Evolutionary conservation across 2,329 filamentous ascomycete genomes (phyloP).

Genomic region (Fusarium musae): DNA sequence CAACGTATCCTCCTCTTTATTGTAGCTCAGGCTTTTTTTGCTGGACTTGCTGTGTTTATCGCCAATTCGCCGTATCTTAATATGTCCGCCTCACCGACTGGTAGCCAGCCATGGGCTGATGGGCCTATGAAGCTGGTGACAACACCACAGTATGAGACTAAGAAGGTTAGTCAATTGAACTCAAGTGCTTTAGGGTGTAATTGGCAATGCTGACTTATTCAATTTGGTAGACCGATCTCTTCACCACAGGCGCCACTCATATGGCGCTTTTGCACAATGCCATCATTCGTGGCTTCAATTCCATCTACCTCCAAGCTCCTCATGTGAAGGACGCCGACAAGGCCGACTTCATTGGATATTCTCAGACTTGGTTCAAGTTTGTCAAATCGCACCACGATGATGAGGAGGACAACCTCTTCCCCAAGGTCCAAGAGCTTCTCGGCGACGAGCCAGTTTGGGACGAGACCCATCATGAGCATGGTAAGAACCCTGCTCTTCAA

Average conservation of each 20-base stretch:
- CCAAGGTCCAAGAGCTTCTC: conserved; percentile 63
- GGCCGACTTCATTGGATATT: conserved; percentile 67
- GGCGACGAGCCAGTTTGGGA: conserved; percentile 62
- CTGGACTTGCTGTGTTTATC: conserved; percentile 45
- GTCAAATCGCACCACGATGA: conserved; percentile 70
- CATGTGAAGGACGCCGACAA: conserved; percentile 63
- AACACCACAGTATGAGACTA: conserved; percentile 64
- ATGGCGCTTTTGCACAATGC: conserved; percentile 72
- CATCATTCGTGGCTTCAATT: conserved; percentile 72
- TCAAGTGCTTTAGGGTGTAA: no score
- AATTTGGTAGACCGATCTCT: conserved; percentile 61
- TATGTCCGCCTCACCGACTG: conserved; percentile 44
- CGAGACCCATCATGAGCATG: conserved; percentile 65
- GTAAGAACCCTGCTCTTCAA: conserved; percentile 47
- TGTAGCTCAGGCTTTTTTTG: conserved; percentile 45
- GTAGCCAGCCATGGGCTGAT: conserved; percentile 60
- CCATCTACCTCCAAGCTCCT: conserved; percentile 69
- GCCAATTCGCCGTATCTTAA: conserved; percentile 52
- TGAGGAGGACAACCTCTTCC: conserved; percentile 67
- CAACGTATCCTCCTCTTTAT: conserved; percentile 42
- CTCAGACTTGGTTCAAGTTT: conserved; percentile 67
- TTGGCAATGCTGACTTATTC: not conserved
- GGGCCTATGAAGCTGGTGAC: conserved; percentile 63
- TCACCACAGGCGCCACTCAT: conserved; percentile 68
- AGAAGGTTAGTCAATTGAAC: conserved; percentile 55